Evolutionary conservation across 192 early-diverging fungal species (phyloP), one percentile per base, ranked within the genome.

Genomic region (Coemansia sp.): DNA sequence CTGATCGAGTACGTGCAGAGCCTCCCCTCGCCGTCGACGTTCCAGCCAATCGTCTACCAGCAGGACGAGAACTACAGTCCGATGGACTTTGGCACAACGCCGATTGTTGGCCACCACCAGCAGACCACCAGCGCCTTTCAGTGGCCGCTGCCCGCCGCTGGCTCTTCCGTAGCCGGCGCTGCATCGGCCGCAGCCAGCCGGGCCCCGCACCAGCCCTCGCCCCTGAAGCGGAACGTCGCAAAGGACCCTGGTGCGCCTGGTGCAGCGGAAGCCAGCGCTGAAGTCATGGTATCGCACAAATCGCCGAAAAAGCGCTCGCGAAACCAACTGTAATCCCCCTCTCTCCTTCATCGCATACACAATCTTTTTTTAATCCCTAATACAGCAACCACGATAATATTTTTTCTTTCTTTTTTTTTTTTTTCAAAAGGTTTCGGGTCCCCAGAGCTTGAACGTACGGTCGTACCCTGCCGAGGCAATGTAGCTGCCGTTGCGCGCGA

Each of bases 381-480:
- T 54, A 54, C 45, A 46, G n/a, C n/a, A n/a, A n/a, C n/a, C n/a
- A 35, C 7, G 2, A 7, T 7, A 35, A 35, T 35, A 35, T 35
- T 35, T 35, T 5, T 7, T 35, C 32, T 35, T 35, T 35, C 32
- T 35, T 7, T 35, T 2, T 35, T 7, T 35, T 7, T 6, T 32
- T 19, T 32, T 9, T 22, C 31, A 58, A 58, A 75, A 51, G 42
- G 86, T 71, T 37, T 91, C 90, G 6, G 86, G 73, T 41, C 83
- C 83, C 89, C 89, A 97, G 12, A 99, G 84, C 78, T 99, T 99
- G 77, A 98, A 97, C 0, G 97, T 97, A 37, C 96, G 88, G 75
- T 99, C 97, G 64, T 89, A 96, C 11, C 91, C 91, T 41, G 90
- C 81, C 4, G 95, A 96, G 1, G 86, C 94, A 73, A 99, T 88